phyloP scores from a whole-genome alignment of 352 stramenopile genomes.

The Phytophthora cryptogea region DNA sequence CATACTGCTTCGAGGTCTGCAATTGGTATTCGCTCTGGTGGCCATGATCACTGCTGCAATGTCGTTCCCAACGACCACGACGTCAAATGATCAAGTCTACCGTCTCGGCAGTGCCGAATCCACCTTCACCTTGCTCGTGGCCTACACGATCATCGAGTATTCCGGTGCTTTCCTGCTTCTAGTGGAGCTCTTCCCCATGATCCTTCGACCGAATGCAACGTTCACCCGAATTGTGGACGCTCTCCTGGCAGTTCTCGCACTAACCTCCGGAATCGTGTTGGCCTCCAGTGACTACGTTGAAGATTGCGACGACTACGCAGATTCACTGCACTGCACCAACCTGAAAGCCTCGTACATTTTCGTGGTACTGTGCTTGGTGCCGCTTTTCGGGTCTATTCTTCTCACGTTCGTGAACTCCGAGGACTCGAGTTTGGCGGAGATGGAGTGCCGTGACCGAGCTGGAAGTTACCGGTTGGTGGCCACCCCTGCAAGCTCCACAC shows the following conservation, averaged over 20 bases:
- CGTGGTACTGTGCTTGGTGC: constrained; percentile 35
- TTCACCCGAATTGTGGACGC: constrained; percentile 36
- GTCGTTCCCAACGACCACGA: constrained; percentile 18
- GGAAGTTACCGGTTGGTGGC: constrained; percentile 33
- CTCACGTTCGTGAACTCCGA: constrained; percentile 38
- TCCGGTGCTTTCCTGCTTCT: constrained; percentile 25
- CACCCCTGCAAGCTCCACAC: constrained; percentile 13
- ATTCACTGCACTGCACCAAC: constrained; percentile 45
- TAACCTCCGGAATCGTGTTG: constrained; percentile 37
- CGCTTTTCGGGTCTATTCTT: constrained; percentile 36
- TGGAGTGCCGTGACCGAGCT: constrained; percentile 28
- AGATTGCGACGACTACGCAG: constrained; percentile 37
- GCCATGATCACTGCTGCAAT: constrained; percentile 30
- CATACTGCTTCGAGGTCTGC: constrained; percentile 33
- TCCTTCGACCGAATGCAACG: constrained; percentile 28
- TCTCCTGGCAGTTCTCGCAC: constrained; percentile 30
- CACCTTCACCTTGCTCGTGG: constrained; percentile 33
- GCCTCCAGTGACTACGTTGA: constrained; percentile 29
- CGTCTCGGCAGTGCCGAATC: constrained; percentile 33
- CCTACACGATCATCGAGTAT: constrained; percentile 32
- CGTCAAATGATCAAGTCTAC: constrained; percentile 16
- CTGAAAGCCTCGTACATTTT: constrained; percentile 43
- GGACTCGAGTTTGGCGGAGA: constrained; percentile 7
- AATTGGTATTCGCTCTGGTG: constrained; percentile 38
- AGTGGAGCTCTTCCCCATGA: constrained; percentile 41